Conservation (phyloP, 1,284 basidiomycete genomes). For the Exobasidium rhododendri region DNA sequence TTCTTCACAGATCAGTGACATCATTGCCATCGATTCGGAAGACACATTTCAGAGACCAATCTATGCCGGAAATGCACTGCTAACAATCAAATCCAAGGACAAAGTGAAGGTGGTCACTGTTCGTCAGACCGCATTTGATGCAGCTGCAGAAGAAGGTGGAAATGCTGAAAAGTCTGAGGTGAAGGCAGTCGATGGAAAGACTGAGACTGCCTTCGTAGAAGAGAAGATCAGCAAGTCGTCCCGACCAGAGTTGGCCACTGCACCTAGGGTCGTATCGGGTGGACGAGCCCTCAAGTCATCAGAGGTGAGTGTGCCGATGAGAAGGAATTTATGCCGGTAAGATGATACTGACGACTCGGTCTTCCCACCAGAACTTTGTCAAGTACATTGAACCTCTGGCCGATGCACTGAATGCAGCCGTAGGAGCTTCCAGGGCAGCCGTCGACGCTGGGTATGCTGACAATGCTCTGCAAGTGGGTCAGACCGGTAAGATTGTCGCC, state of each 20-base stretch:
- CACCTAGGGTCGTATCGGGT: constrained; percentile 85
- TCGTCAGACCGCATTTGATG: constrained; percentile 86
- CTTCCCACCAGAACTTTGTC: constrained; percentile 66
- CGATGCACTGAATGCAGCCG: constrained; percentile 87
- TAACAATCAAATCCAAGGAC: constrained; percentile 79
- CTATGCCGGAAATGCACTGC: constrained; percentile 96
- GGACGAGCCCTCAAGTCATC: constrained; percentile 93
- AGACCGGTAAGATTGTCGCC: constrained; percentile 79
- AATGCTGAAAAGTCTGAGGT: constrained; percentile 64
- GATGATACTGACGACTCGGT: no score
- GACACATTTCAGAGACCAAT: constrained; percentile 87
- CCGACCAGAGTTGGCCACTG: constrained; percentile 85
- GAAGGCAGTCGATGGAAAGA: constrained; percentile 59
- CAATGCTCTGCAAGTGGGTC: constrained; percentile 96
- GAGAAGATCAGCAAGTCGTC: constrained; percentile 86
- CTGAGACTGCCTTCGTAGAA: constrained; percentile 67
- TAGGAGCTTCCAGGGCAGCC: constrained; percentile 93
- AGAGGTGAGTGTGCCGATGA: constrained; percentile 56
- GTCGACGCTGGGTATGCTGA: constrained; percentile 98
- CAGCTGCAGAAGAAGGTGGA: constrained; percentile 60
- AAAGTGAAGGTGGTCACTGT: constrained; percentile 92
- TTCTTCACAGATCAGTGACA: constrained; percentile 71
- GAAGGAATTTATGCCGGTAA: no score
- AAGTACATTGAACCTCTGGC: constrained; percentile 85
- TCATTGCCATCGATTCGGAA: constrained; percentile 76